Conservation (phyloP, 352 stramenopile genomes). For the Pythium coloratum region DNA sequence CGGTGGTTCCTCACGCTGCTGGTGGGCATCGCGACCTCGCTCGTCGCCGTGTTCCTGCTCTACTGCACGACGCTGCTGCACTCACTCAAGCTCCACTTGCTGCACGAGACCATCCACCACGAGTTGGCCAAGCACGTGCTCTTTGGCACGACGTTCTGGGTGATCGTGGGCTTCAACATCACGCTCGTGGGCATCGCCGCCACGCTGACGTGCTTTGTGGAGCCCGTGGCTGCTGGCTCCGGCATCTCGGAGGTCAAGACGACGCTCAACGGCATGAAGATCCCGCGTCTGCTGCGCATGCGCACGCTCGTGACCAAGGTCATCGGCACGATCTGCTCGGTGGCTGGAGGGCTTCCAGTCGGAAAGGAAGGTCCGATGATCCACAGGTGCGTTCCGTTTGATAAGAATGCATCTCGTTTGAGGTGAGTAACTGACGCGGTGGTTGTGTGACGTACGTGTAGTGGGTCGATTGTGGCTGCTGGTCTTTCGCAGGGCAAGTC, state of each 20-base stretch:
- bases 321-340: slow-evolving; percentile 84
- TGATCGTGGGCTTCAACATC: slow-evolving; percentile 67
- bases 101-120: slow-evolving; percentile 62
- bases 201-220: slow-evolving; percentile 66
- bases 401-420: no score
- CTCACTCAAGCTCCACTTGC: slow-evolving; percentile 69
- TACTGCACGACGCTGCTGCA: slow-evolving; percentile 73
- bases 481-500: slow-evolving; percentile 80
- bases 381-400: slow-evolving; percentile 61
- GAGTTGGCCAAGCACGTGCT: slow-evolving; percentile 59
- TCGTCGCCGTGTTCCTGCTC: slow-evolving; percentile 78
- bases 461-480: slow-evolving; percentile 72
- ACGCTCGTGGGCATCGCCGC: slow-evolving; percentile 73
- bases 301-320: slow-evolving; percentile 88
- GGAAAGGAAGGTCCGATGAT: slow-evolving; percentile 94
- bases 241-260: slow-evolving; percentile 94
- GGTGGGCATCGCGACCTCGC: slow-evolving; percentile 69
- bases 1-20: slow-evolving; percentile 80
- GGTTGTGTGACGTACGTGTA: slow-evolving; percentile 14
- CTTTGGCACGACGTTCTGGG: slow-evolving; percentile 75
- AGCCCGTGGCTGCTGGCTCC: slow-evolving; percentile 78
- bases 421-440: slow-evolving; percentile 24
- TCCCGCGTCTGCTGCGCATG: slow-evolving; percentile 71
- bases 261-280: slow-evolving; percentile 92
- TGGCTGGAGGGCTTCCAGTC: slow-evolving; percentile 83